A percentile compares a stretch with the other conserved stretches of the same genome.
phyloP scores from a whole-genome alignment of 768 basidiomycete genomes.

The Jaapia argillacea region DNA sequence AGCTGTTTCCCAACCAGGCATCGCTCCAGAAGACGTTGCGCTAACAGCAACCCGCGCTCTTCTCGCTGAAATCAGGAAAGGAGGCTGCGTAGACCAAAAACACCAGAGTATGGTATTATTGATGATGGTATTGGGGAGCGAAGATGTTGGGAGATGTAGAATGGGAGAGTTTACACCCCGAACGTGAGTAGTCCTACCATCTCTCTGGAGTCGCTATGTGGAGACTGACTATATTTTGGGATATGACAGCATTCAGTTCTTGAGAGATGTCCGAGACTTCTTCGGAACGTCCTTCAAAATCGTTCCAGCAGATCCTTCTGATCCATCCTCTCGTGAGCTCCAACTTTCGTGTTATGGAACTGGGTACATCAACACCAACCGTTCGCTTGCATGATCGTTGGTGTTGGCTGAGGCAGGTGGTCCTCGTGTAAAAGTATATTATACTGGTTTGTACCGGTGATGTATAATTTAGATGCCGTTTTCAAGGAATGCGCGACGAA shows the following conservation, averaged over 20 bases:
- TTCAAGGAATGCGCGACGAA: no score
- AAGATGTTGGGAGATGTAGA: conserved; percentile 86
- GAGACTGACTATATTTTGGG: conserved; percentile 7
- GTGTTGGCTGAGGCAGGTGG: no score
- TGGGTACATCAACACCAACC: conserved; percentile 85
- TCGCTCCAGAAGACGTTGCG: conserved; percentile 90
- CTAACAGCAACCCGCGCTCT: conserved; percentile 71
- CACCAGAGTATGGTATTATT: conserved; percentile 82
- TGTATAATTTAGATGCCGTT: no score
- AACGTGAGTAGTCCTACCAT: conserved; percentile 33
- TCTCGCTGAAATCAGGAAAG: conserved; percentile 65
- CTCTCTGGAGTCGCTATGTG: background rate
- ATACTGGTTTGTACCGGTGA: no score
- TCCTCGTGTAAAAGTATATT: no score
- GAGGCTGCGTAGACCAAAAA: conserved; percentile 86
- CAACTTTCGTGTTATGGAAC: conserved; percentile 87
- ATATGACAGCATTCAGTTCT: conserved; percentile 70
- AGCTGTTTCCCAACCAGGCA: conserved; percentile 70
- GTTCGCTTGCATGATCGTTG: conserved; percentile 48
- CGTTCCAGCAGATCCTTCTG: conserved; percentile 42
- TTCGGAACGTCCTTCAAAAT: conserved; percentile 96
- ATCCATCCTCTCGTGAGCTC: conserved; percentile 46
- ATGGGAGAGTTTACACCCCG: conserved; percentile 78
- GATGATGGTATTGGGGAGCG: conserved; percentile 94
- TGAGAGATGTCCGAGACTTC: conserved; percentile 71